Percentiles rank a stretch among this genome's conserved stretches.
Conservation (phyloP, 140 eudicot species). For the Erigeron philadelphicus region DNA sequence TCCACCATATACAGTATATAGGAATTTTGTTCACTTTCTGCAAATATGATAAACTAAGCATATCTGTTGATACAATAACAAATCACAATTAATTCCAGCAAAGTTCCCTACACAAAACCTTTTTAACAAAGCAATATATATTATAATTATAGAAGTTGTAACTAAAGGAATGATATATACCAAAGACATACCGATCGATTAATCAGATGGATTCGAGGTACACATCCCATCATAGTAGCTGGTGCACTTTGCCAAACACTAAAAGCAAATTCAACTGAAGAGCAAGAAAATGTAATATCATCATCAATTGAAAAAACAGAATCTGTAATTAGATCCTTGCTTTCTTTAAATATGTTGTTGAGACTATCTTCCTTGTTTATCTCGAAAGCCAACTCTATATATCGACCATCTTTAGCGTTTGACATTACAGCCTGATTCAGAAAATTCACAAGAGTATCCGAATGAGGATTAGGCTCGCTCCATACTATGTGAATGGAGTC, state of each 20-base stretch:
- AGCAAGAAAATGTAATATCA: constrained; percentile 80
- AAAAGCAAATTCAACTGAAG: constrained; percentile 79
- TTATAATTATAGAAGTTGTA: neutral
- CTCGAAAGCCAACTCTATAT: constrained; percentile 65
- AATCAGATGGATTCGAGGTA: constrained; percentile 76
- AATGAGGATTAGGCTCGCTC: constrained; percentile 90
- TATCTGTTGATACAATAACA: neutral
- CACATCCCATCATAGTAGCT: constrained; percentile 92
- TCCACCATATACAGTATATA: constrained; percentile 72
- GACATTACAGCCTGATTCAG: constrained; percentile 45
- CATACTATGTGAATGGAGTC: constrained; percentile 82
- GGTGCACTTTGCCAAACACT: constrained; percentile 89
- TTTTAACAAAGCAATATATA: neutral
- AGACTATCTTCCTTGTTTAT: constrained; percentile 82
- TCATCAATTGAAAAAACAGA: constrained; percentile 88
- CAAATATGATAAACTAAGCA: constrained; percentile 14
- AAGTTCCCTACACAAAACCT: neutral
- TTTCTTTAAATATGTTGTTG: constrained; percentile 82
- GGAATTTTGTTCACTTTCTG: constrained; percentile 46
- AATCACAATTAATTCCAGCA: neutral
- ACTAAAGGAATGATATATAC: neutral
- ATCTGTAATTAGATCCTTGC: constrained; percentile 59
- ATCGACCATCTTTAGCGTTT: constrained; percentile 48
- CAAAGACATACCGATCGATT: constrained; percentile 51
- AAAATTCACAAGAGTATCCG: constrained; percentile 51